Evolutionary conservation across 2,329 filamentous ascomycete genomes (phyloP).

Genomic region (Botrytis fragariae): DNA sequence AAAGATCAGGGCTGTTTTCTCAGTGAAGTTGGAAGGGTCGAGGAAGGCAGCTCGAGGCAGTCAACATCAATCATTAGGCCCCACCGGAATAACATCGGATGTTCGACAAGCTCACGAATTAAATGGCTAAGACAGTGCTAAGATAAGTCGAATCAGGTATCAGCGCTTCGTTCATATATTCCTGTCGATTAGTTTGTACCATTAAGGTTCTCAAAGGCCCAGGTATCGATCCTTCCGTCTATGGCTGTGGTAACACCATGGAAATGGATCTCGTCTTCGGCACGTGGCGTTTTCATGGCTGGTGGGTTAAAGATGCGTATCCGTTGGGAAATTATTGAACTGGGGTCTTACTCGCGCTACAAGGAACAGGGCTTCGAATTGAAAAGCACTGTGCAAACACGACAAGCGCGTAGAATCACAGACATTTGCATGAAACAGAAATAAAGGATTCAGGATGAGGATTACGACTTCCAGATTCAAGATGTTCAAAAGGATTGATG

Average conservation of each 20-base stretch:
- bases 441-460: slow-evolving; percentile 14
- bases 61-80: not conserved
- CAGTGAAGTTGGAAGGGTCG: not conserved
- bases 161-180: slow-evolving; percentile 8
- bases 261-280: not conserved
- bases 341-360: not conserved
- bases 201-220: not conserved
- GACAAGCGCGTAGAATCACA: not conserved
- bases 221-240: slow-evolving; percentile 8
- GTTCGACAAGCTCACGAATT: not conserved
- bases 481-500: not conserved
- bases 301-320: not conserved
- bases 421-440: slow-evolving; percentile 6
- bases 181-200: not conserved
- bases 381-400: not conserved
- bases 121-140: not conserved
- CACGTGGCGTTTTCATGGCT: slow-evolving; percentile 12
- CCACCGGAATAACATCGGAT: slow-evolving; percentile 1
- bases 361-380: not conserved
- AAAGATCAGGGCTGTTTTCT: not conserved
- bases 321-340: not conserved
- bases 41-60: too few relatives aligned
- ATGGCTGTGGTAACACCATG: not conserved
- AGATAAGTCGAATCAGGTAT: slow-evolving; percentile 5
- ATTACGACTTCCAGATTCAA: not conserved